Evolutionary conservation across 306 rosid species (phyloP).

Genomic region (Fragaria ananassa): DNA sequence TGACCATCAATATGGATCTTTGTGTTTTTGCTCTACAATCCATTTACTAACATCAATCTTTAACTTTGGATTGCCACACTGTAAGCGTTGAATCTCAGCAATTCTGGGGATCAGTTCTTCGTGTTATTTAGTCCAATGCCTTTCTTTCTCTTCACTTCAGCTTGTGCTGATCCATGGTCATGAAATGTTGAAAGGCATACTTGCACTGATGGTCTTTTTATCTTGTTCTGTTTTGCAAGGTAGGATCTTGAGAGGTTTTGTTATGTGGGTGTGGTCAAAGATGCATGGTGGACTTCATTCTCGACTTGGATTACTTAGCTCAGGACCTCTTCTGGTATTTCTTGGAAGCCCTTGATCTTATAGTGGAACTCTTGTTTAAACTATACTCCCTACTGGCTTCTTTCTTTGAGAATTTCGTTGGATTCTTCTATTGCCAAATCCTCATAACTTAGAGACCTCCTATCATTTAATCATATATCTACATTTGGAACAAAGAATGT

Average conservation of each 20-base stretch:
- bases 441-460: slow-evolving; percentile 20
- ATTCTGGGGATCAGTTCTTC: background rate
- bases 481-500: background rate
- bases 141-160: background rate
- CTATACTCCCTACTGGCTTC: slow-evolving; percentile 29
- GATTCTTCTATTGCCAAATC: slow-evolving; percentile 29
- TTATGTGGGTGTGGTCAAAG: slow-evolving; percentile 18
- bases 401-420: slow-evolving; percentile 33
- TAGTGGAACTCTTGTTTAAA: slow-evolving; percentile 29
- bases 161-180: background rate
- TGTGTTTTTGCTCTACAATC: background rate
- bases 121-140: background rate
- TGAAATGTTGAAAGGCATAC: background rate
- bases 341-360: slow-evolving; percentile 36
- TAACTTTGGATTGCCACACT: background rate
- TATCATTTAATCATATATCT: background rate
- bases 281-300: slow-evolving; percentile 34
- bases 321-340: slow-evolving; percentile 37
- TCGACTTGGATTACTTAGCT: slow-evolving; percentile 36
- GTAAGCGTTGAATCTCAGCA: background rate
- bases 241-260: background rate
- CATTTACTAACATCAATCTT: too few species aligned
- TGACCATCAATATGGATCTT: slow-evolving; percentile 7
- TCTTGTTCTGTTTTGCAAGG: slow-evolving; percentile 17
- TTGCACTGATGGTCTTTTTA: slow-evolving; percentile 18